Base-by-base conservation (phyloP, 2,329 filamentous ascomycete species). In the Penicillium freii region DNA sequence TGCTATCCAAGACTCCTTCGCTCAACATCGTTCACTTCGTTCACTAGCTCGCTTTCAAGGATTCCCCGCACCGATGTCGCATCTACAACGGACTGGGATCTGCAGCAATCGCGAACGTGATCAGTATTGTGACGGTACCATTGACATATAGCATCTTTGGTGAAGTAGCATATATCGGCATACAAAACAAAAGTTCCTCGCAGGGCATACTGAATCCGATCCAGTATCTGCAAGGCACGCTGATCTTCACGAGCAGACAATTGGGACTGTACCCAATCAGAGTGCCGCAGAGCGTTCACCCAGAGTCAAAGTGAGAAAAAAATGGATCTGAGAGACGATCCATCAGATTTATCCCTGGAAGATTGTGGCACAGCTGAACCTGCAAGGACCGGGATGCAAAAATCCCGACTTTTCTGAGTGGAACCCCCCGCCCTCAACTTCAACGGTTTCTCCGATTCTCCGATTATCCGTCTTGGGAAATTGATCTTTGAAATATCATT, bases 61-160 rank as follows among this genome's bases (percentile, higher is more conserved):
- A 54, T 64, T 56, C 63, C 60, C 61, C 59, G 61, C 61, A 64
- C 55, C 59, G 49, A 54, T 38, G 57, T 40, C 40, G 44, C 36
- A 44, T 56, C 23, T 34, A 19, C 11, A 10, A 19, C n/a, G 54
- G 55, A 59, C 48, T 42, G 33, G 57, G 47, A 59, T 56, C 56
- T 55, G 54, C 58, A 46, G 46, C 42, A 17, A 23, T 34, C 19
- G 23, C 44, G 57, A 19, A 56, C 46, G 50, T 60, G 15, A 48
- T 48, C 56, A 47, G 39, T 7, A 52, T 4, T 64, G 56, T 39
- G 46, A 65, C 61, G 51, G 59, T 62, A 47, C 21, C 43, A 62
- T 61, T 5, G 23, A 58, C 39, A 52, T 48, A 54, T 17, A 27
- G 5, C 25, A 17, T 33, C n/a, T 39, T 34, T 27, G 6, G 15